phyloP scores from a whole-genome alignment of 2,329 filamentous ascomycete species.

The Verticillium albo-atrum region DNA sequence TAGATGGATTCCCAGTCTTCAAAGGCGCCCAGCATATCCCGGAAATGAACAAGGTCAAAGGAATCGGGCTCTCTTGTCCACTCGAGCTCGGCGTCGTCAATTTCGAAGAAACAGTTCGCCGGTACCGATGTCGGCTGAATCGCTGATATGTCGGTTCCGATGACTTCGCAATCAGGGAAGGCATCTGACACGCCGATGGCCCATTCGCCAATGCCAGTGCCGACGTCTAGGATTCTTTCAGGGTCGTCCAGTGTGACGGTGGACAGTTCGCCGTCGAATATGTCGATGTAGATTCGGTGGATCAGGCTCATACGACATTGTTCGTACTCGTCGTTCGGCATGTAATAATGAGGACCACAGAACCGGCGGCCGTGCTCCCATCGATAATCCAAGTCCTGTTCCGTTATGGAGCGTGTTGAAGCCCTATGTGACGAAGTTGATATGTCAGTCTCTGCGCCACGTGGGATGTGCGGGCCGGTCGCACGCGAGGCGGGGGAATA shows the following conservation, averaged over 20 bases:
- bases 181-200: constrained; percentile 48
- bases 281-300: constrained; percentile 58
- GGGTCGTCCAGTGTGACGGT: constrained; percentile 35
- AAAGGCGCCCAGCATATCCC: constrained; percentile 52
- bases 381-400: constrained; percentile 49
- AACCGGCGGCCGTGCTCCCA: constrained; percentile 60
- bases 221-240: constrained; percentile 48
- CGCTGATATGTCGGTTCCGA: constrained; percentile 55
- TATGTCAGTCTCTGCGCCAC: constrained; percentile 8
- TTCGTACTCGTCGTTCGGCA: constrained; percentile 64
- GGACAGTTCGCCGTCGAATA: constrained; percentile 39
- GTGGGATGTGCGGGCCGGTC: not conserved
- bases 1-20: constrained; percentile 52
- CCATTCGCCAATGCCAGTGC: constrained; percentile 53
- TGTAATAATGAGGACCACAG: constrained; percentile 53
- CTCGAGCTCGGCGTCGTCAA: constrained; percentile 54
- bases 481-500: not conserved
- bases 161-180: constrained; percentile 50
- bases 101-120: constrained; percentile 55
- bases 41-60: constrained; percentile 54
- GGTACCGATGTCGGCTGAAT: constrained; percentile 53
- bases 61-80: constrained; percentile 49
- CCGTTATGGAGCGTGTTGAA: constrained; percentile 45
- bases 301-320: constrained; percentile 58
- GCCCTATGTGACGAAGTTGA: constrained; percentile 20